Evolutionary conservation across 805 yeast species (phyloP).

Genomic region (Candida oleophila): DNA sequence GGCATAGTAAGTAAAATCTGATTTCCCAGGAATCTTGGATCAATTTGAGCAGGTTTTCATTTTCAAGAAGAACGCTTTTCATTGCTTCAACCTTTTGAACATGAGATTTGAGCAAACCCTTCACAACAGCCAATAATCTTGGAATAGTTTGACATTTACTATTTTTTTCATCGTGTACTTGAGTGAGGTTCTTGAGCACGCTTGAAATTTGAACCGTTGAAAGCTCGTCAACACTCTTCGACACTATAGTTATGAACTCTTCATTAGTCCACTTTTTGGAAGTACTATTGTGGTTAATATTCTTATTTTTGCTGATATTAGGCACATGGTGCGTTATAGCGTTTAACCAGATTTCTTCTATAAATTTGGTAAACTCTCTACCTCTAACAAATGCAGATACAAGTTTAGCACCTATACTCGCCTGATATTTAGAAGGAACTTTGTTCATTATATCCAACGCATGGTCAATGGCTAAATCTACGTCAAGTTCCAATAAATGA

Average conservation of each 20-base stretch:
- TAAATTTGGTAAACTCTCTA: constrained; percentile 55
- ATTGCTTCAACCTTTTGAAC: background rate
- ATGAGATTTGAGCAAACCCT: constrained; percentile 39
- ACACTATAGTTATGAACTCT: constrained; percentile 33
- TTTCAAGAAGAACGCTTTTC: background rate
- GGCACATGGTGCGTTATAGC: constrained; percentile 13
- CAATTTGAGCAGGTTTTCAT: background rate
- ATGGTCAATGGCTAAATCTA: constrained; percentile 54
- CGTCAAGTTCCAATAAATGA: constrained; percentile 51
- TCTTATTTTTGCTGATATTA: background rate
- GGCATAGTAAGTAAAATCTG: constrained; percentile 45
- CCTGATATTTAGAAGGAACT: constrained; percentile 4
- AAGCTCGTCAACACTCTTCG: constrained; percentile 41
- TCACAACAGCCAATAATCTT: constrained; percentile 19
- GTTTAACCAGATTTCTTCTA: constrained; percentile 42
- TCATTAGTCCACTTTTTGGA: constrained; percentile 22
- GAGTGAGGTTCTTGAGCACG: constrained; percentile 1
- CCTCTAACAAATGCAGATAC: constrained; percentile 51
- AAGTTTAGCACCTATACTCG: constrained; percentile 26
- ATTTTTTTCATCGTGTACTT: background rate
- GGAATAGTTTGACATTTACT: constrained; percentile 10
- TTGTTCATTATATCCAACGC: constrained; percentile 29
- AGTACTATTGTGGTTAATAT: constrained; percentile 2
- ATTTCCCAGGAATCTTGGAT: constrained; percentile 40
- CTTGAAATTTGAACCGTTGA: constrained; percentile 47